Conservation (phyloP, 2,329 filamentous ascomycete genomes). For the Trichoderma asperellum region DNA sequence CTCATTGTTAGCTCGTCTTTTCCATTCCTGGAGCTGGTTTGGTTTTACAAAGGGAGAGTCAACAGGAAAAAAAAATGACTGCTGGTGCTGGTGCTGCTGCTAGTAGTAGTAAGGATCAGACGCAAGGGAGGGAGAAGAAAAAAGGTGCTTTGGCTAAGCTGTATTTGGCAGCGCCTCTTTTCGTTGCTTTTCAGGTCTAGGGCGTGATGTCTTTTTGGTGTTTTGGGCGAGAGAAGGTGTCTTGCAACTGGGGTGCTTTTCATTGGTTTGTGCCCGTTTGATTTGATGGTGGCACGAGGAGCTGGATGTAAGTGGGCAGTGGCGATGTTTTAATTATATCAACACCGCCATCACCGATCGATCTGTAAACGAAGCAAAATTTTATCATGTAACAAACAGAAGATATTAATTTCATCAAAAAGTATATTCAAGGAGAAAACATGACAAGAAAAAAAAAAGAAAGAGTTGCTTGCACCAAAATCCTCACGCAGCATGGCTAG, state of each 20-base stretch:
- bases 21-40: neutral
- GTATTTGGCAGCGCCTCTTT: neutral
- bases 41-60: neutral
- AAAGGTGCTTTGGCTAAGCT: neutral
- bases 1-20: neutral
- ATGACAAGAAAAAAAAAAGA: too few relatives aligned
- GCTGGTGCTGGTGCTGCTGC: neutral
- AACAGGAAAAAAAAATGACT: too few relatives aligned
- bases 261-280: neutral
- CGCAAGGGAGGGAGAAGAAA: constrained; percentile 5
- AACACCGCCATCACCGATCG: neutral
- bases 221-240: neutral
- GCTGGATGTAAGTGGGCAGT: neutral
- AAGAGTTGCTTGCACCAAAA: neutral
- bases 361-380: neutral
- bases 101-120: neutral
- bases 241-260: neutral
- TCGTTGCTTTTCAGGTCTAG: neutral
- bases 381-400: neutral
- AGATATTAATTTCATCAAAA: neutral
- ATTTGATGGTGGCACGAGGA: neutral
- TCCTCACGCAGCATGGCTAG: neutral
- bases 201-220: neutral
- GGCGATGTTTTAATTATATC: neutral
- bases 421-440: neutral